Evolutionary conservation across 345 rosid species (phyloP), one percentile per base, ranked within the genome.

Genomic region (Lepidium africanum): DNA sequence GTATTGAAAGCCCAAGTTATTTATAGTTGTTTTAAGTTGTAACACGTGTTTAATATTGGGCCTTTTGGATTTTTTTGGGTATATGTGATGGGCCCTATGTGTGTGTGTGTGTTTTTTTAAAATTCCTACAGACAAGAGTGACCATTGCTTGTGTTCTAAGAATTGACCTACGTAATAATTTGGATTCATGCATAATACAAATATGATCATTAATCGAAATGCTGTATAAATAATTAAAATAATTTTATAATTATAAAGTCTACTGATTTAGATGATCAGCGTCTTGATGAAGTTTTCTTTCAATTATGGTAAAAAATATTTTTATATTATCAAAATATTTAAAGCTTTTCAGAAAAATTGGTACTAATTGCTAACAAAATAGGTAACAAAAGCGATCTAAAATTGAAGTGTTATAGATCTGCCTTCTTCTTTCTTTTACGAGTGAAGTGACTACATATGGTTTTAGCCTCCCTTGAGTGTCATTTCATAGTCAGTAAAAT

Each of bases 361-460:
- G 54, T 61, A 71, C 69, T 43, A 43, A 25, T 43, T 72, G 76
- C 68, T 64, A 55, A 64, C 51, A 38, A 17, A 36, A 64, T 64
- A 37, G 76, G 70, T 64, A 64, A 56, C 71, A 64, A 64, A 43
- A 56, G 59, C 59, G 65, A 72, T 72, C 76, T 47, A 38, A 6
- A 9, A 39, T 72, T 19, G 32, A 11, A 64, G 23, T 21, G 23
- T 19, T 64, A 51, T 56, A 16, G 11, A 16, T 39, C n/a, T 41
- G 48, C 4, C 3, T 40, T 40, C 40, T 49, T 25, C 7, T 27
- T 47, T 57, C 5, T 46, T 19, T 72, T 25, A n/a, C 33, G 38
- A 72, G 27, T 49, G 77, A 73, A 65, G 67, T 58, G 77, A 73
- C 72, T 41, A 5, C 58, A 48, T 65, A 5, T 65, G 38, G 54